Base-by-base conservation (phyloP, 345 rosid genomes). In the Boechera divaricarpa region DNA sequence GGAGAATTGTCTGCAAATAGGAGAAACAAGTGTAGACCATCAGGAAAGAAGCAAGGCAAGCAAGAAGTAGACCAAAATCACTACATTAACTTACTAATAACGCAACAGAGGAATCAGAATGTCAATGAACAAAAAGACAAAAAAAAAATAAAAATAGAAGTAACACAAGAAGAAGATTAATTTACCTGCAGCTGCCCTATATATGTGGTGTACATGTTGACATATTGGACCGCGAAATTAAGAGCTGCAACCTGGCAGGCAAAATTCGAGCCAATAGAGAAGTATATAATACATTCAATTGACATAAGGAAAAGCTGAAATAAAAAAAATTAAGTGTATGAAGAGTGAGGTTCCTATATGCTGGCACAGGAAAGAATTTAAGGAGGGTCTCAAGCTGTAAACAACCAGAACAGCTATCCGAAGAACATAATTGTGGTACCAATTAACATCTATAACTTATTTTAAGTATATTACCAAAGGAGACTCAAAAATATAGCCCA, bases 401-500 rank as follows among this genome's bases (percentile, higher is more conserved):
- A 65, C 72, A 60, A 77, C 66, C 66, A 6, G 36, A 33, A 67
- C 36, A 80, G 68, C 57, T 38, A 74, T 60, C 59, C 76, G 74
- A 81, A 77, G 11, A 61, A 36, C 64, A 72, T 33, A 56, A 57
- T 12, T 21, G 10, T 41, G 58, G 66, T 52, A 65, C 70, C 70
- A 77, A n/a, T 45, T 41, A 66, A 81, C 12, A 83, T 39, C 48
- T 31, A 66, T 51, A 52, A 51, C 52, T 72, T 59, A 39, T 49
- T 51, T 58, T 4, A 68, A 45, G 72, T 44, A 42, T 80, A 85
- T 70, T 87, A 93, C 99, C 94, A 93, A 67, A 63, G 97, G 90
- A 41, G 99, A 96, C 81, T 96, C 98, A 87, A 96, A 96, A 79
- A 96, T 96, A 82, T 96, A 96, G 78, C 98, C 99, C 84, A 96